Percentiles rank a stretch among this genome's conserved stretches.
Evolutionary conservation across 2,329 filamentous ascomycete genomes (phyloP).

Genomic region (Diaporthe longicolla): DNA sequence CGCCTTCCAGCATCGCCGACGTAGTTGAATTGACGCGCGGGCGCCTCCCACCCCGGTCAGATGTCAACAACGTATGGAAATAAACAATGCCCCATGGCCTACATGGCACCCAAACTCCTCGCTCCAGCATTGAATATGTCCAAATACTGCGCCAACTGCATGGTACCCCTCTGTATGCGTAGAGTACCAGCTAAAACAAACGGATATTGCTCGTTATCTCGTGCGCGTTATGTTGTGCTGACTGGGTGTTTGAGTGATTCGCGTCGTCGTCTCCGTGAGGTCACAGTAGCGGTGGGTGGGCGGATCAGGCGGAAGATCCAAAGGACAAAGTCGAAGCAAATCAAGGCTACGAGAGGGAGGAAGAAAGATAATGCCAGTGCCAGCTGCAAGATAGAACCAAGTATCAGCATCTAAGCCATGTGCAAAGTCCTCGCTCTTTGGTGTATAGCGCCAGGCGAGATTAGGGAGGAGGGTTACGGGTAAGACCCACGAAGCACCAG

Average conservation of each 20-base stretch:
- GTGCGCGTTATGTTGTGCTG: conserved; percentile 39
- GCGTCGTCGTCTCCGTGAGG: conserved; percentile 43
- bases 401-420: neutral
- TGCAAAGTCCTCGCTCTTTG: neutral
- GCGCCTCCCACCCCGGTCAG: neutral
- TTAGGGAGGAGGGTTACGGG: neutral
- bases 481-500: conserved; percentile 48
- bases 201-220: neutral
- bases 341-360: conserved; percentile 61
- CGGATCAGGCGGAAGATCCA: conserved; percentile 65
- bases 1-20: neutral
- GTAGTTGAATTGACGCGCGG: neutral
- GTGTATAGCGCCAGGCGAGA: neutral
- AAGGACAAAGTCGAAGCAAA: conserved; percentile 65
- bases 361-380: conserved; percentile 62
- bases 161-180: conserved; percentile 1
- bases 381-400: conserved; percentile 50
- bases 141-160: conserved; percentile 26
- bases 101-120: conserved; percentile 37
- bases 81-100: conserved; percentile 5
- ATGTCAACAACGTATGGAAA: conserved; percentile 22
- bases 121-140: conserved; percentile 16
- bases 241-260: conserved; percentile 45
- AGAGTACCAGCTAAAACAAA: neutral
- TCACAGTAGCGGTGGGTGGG: conserved; percentile 40